phyloP scores from a whole-genome alignment of 2,329 filamentous ascomycete genomes.

The Ophiostoma himal-ulmi region DNA sequence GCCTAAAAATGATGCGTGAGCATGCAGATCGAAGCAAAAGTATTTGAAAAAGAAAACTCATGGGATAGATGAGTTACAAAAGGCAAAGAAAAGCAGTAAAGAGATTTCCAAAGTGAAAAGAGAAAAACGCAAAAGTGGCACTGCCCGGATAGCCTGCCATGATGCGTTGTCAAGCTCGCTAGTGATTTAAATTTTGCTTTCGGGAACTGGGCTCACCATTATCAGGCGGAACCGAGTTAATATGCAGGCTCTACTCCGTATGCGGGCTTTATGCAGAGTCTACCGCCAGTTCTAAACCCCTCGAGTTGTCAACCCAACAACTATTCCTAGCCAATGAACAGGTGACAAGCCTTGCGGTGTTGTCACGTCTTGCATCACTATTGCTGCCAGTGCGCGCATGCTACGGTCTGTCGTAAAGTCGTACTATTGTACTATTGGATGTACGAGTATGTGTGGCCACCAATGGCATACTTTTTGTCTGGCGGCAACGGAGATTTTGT shows the following conservation, averaged over 20 bases:
- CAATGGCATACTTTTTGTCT: not conserved
- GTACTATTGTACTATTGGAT: not conserved
- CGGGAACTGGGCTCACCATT: too few species aligned
- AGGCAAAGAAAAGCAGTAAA: not conserved
- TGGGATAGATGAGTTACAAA: not conserved
- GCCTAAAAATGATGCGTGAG: not conserved
- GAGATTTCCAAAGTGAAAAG: too few species aligned
- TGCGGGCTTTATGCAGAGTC: constrained; percentile 1
- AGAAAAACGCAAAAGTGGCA: too few species aligned
- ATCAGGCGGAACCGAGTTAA: not conserved
- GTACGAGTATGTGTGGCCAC: not conserved
- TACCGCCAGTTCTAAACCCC: constrained; percentile 18
- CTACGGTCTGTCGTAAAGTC: not conserved
- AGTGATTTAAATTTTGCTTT: too few species aligned
- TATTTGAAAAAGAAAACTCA: not conserved
- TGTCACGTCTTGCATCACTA: constrained; percentile 1
- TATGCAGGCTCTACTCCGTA: not conserved
- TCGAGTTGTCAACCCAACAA: constrained; percentile 16
- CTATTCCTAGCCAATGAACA: not conserved
- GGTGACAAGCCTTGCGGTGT: constrained; percentile 1
- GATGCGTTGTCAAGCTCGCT: not conserved
- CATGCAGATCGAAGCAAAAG: not conserved
- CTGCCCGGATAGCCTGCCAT: not conserved
- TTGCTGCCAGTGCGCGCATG: not conserved
- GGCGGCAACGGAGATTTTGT: not conserved